Base-by-base conservation (phyloP, 768 basidiomycete species). In the Kwoniella sp. region DNA sequence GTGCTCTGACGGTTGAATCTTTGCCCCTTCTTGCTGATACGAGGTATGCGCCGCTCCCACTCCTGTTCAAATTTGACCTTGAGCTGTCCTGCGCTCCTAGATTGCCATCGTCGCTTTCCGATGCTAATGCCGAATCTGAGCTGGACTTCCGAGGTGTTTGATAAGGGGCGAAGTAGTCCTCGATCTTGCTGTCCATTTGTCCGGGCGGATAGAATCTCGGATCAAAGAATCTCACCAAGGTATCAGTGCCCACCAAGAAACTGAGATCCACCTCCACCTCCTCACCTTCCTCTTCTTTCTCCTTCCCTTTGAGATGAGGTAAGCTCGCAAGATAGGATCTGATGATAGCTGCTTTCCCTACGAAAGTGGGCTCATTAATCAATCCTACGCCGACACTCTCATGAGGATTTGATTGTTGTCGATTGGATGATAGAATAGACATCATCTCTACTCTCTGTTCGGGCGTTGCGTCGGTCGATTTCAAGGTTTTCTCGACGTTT, bases 371-470 rank as follows among this genome's bases (percentile, higher is more conserved):
- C 72, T 92, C 90, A 76, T 92, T 86, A 64, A 91, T 86, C 68
- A 93, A 85, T 8, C 85, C 94, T 7, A 95, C 85, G 0, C 90
- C 92, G 36, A 89, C 83, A 61, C 89, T 88, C 6, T 40, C 46
- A 6, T 55, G 53, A 7, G 56, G 61, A 37, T 47, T 27, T 24
- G 26, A 69, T 29, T 44, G 36, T 21, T 22, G 22, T 51, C 21
- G n/a, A 7, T 4, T 33, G 2, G 48, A 22, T 9, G 22, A 24
- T 6, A 26, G 15, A 10, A 25, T 22, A 8, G 48, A 49, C 86
- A 95, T 92, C 92, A 95, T 95, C 71, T 91, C 88, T 27, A 93
- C 79, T 25, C 93, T 86, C 73, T 93, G 90, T n/a, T 83, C 72
- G 62, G 87, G 85, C 0, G 88, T 86, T 24, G 90, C 89, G 77